Conservation (phyloP, 805 yeast genomes). For the Metahyphopichia silvanorum region DNA sequence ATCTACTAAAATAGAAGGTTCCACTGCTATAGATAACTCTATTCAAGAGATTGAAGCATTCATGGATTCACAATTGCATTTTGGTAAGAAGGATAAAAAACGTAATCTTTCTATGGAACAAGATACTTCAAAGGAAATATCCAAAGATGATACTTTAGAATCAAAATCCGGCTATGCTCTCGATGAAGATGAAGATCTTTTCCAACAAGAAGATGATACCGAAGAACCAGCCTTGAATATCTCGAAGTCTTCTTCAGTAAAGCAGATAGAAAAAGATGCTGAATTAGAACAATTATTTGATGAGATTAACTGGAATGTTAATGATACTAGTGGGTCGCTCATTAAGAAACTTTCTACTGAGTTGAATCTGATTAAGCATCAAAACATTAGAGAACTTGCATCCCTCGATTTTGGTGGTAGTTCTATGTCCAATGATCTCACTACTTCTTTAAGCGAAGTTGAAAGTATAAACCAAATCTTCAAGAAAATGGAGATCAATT, state of each 20-base stretch:
- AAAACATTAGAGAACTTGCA: constrained; percentile 50
- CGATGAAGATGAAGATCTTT: constrained; percentile 10
- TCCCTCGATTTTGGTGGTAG: constrained; percentile 34
- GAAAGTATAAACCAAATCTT: constrained; percentile 35
- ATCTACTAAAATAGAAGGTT: constrained; percentile 11
- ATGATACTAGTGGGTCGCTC: constrained; percentile 60
- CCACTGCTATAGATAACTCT: constrained; percentile 24
- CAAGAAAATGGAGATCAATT: constrained; percentile 38
- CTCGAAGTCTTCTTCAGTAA: constrained; percentile 5
- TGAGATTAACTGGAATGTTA: constrained; percentile 72
- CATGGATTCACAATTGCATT: constrained; percentile 32
- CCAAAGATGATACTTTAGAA: constrained; percentile 2
- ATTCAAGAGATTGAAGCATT: constrained; percentile 39
- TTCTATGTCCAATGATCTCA: constrained; percentile 29
- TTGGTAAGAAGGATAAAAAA: constrained; percentile 6
- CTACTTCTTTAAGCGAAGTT: constrained; percentile 30
- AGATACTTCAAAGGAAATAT: constrained; percentile 1
- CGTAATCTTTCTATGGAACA: background rate
- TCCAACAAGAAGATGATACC: background rate
- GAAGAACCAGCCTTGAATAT: constrained; percentile 13
- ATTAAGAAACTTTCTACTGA: constrained; percentile 57
- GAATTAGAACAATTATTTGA: constrained; percentile 67
- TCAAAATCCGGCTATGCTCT: constrained; percentile 7
- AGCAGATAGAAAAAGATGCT: constrained; percentile 28
- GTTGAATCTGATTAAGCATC: constrained; percentile 58